Base-by-base conservation (phyloP, 768 basidiomycete genomes). In the Suillus alpinus region DNA sequence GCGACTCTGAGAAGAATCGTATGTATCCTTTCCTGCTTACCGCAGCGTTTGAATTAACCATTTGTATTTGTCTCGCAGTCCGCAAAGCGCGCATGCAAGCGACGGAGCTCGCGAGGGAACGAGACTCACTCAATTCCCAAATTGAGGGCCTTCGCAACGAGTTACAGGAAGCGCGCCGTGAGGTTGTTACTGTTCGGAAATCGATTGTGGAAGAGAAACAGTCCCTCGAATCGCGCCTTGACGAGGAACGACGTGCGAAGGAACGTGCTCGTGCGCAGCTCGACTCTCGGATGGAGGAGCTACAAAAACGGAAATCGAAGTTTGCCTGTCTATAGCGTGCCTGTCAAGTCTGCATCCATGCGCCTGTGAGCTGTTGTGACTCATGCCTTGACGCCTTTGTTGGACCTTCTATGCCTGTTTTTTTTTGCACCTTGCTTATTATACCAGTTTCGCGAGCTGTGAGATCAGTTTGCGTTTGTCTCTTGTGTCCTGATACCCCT, bases 1-100 rank as follows among this genome's bases (percentile, higher is more conserved):
- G 90, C 55, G 94, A 96, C 68, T 92, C 92, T 23, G 95, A 96
- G 78, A 93, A 96, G 74, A 95, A 94, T 69, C 79, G 93, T 94
- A 74, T 77, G 92, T 85, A 62, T 13, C 57, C 39, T 59, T 51
- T 57, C 61, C 29, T 29, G 34, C 49, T 57, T 50, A 26, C 53
- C 49, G n/a, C 34, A 39, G 44, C 55, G 10, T 53, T 47, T 61
- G 23, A 26, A 34, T 53, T 63, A 61, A 51, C 65, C 62, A 49
- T 58, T 64, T 32, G 43, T 64, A n/a, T 59, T 53, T 47, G 52
- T 46, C 36, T 34, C 59, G 37, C 67, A 94, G 92, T 96, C 59
- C 91, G 95, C 62, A 96, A 96, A 76, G 90, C 94, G 6, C 91
- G 94, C 40, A 89, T 94, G 86, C 94, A 95, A 72, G 92, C 93